These are phyloP conservation scores for Orbilia ellipsospora DNA, from an alignment of 2,329 filamentous ascomycete species.

Conservation along the genomic window DNA sequence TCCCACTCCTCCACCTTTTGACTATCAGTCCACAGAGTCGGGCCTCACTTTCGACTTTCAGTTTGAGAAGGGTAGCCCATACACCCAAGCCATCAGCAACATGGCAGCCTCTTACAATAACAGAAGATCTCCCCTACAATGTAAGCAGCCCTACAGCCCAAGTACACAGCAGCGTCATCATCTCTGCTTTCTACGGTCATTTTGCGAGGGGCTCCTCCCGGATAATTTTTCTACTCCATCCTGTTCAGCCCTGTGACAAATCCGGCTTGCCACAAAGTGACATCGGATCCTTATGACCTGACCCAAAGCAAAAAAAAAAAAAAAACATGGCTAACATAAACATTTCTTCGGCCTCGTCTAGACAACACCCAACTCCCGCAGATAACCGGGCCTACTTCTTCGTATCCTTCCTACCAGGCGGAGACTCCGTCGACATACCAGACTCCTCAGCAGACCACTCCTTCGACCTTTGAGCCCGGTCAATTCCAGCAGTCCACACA, in stretches of 20 bases:
- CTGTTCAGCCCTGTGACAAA: slow-evolving; percentile 49
- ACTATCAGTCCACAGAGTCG: slow-evolving; percentile 50
- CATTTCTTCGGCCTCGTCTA: slow-evolving; percentile 29
- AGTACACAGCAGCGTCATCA: not conserved
- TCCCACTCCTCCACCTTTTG: slow-evolving; percentile 53
- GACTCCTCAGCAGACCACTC: slow-evolving; percentile 62
- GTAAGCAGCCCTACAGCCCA: slow-evolving; percentile 23
- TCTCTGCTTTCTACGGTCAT: not conserved
- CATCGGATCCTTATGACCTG: slow-evolving; percentile 44
- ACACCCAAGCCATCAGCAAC: slow-evolving; percentile 51
- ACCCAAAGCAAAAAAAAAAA: too few relatives aligned
- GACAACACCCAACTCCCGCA: slow-evolving; percentile 54
- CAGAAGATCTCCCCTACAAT: slow-evolving; percentile 51
- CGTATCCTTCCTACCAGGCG: slow-evolving; percentile 48
- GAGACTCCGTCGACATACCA: slow-evolving; percentile 57
- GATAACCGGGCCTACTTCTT: slow-evolving; percentile 52
- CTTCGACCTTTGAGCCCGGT: slow-evolving; percentile 69
- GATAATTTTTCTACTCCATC: not conserved
- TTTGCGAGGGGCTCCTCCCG: slow-evolving; percentile 24
- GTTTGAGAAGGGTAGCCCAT: slow-evolving; percentile 51
- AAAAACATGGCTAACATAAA: slow-evolving; percentile 15
- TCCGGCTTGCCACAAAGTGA: slow-evolving; percentile 39
- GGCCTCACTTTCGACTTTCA: slow-evolving; percentile 52
- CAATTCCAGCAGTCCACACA: slow-evolving; percentile 75
- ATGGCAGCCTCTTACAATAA: slow-evolving; percentile 54